A percentile compares a stretch with the other conserved stretches of the same genome.
These are phyloP conservation scores for Aspergillus texensis DNA, from an alignment of 2,329 filamentous ascomycete genomes.

Conservation along the genomic window DNA sequence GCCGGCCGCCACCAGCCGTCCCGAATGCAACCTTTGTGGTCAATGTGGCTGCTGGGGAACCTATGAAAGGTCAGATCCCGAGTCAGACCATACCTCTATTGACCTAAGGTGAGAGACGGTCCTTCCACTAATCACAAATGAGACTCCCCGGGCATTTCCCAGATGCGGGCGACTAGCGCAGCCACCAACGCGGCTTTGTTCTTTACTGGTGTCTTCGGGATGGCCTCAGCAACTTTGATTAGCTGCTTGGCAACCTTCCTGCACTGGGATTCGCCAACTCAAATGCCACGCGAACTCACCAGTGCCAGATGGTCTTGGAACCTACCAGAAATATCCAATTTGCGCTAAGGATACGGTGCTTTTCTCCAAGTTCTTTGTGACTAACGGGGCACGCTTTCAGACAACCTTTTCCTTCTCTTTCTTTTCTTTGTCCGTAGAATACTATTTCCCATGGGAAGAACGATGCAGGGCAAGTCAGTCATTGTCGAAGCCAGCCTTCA, in stretches of 20 bases:
- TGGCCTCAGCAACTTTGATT: neutral
- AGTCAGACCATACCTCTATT: neutral
- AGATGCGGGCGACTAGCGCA: neutral
- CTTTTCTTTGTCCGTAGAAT: neutral
- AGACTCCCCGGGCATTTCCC: neutral
- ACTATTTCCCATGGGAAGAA: neutral
- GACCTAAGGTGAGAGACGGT: neutral
- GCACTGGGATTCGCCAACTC: neutral
- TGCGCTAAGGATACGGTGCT: neutral
- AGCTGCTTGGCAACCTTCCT: neutral
- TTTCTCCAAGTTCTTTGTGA: neutral
- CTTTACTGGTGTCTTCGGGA: neutral
- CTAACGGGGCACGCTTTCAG: too few relatives aligned
- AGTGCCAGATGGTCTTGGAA: neutral
- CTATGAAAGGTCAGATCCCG: neutral
- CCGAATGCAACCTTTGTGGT: neutral
- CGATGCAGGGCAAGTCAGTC: neutral
- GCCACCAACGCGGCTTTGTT: neutral
- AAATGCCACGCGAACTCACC: neutral
- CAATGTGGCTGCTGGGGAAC: neutral
- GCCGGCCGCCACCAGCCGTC: neutral
- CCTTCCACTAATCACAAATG: neutral
- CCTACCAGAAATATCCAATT: neutral
- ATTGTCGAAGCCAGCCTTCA: neutral
- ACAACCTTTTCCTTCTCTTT: too few relatives aligned